A percentile compares a stretch with the other conserved stretches of the same genome.
Conservation (phyloP, 164 flowering plant genomes). For the Magnolia officinalis region DNA sequence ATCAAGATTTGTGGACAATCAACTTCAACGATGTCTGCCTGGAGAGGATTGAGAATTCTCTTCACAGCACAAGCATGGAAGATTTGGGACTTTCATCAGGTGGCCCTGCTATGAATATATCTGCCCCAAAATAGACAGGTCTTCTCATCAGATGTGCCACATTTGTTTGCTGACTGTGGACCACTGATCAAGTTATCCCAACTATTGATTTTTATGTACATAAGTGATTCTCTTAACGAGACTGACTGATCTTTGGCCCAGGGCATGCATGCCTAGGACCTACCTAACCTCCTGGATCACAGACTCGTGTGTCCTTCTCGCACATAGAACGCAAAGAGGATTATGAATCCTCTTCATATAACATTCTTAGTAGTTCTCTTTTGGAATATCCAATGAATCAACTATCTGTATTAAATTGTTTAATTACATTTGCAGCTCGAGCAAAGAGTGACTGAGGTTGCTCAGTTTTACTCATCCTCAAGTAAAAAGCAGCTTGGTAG, state of each 20-base stretch:
- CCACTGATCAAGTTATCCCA: too few species aligned
- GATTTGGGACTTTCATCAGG: too few species aligned
- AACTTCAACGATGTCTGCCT: too few species aligned
- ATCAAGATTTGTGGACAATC: too few species aligned
- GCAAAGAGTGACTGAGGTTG: conserved; percentile 58
- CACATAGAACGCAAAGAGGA: background rate
- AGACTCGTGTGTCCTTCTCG: too few species aligned
- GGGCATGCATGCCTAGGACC: too few species aligned
- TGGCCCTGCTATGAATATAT: too few species aligned
- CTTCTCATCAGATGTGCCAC: background rate
- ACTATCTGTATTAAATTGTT: background rate
- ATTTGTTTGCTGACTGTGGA: too few species aligned
- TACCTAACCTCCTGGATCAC: too few species aligned
- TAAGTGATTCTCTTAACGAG: background rate
- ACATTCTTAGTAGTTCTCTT: background rate
- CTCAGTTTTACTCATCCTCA: conserved; percentile 48
- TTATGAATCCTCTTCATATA: background rate
- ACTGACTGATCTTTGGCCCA: background rate
- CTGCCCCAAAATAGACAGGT: background rate
- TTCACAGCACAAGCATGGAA: too few species aligned
- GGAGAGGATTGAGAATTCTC: too few species aligned
- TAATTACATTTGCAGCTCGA: conserved; percentile 56
- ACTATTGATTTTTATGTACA: too few species aligned
- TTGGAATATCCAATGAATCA: background rate
- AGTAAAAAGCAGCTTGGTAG: conserved; percentile 43